Evolutionary conservation across 192 early-diverging fungal genomes (phyloP), one percentile per base, ranked within the genome.

Genomic region (Podila horticola): DNA sequence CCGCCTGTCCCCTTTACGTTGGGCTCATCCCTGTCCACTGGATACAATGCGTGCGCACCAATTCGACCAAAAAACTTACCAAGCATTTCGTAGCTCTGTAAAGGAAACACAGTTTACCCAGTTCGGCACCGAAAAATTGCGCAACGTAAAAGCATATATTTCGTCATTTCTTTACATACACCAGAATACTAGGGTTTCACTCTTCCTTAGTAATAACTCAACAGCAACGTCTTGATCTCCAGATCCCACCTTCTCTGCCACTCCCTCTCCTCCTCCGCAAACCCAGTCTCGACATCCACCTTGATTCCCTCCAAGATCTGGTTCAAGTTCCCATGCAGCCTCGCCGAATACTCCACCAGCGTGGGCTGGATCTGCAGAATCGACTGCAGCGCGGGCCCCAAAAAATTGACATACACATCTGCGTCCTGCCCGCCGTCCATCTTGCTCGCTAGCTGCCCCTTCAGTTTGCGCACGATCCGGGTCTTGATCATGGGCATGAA

Each of bases 401-500:
- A n/a, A 29, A 45, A 81, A 41, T 81, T 81, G 28, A 30, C 24
- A 61, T 81, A 81, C 0, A 81, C n/a, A 69, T 81, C 77, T 48
- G 66, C 51, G 13, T 81, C 77, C 58, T 69, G 61, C 2, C 71
- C 71, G 52, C 22, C 36, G 48, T 50, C 58, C 62, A 59, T 17
- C 57, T 59, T 69, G 36, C 3, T 11, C 22, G 52, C 24, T 20
- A 79, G 41, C 26, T 66, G 69, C 0, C 5, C 36, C 12, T n/a
- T 62, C 38, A 79, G 17, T 58, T 73, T 73, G 20, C 55, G 51
- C 2, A 64, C 69, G 17, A 79, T 79, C 69, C 76, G 60, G 1
- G n/a, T 48, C 70, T 79, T 79, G 66, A 87, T 84, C 77, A 79
- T 71, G 45, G 75, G 69, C 69, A 90, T 74, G 61, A 86, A 86